Percentiles rank a stretch among this genome's conserved stretches.
Evolutionary conservation across 371 early-diverging fungal genomes (phyloP).

Genomic region (Mucor velutinosus): DNA sequence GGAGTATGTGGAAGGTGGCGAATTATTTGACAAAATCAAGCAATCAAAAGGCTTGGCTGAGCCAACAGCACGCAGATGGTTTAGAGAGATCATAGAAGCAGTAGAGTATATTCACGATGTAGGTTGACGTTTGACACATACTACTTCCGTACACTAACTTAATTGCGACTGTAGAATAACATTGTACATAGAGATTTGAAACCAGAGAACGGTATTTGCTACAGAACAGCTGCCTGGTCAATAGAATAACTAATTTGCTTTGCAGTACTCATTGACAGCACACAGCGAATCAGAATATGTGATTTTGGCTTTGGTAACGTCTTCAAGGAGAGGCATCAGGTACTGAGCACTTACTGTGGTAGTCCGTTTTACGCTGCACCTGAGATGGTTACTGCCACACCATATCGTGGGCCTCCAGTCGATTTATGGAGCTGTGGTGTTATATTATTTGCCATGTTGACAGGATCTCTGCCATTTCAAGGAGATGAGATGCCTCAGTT

Average conservation of each 20-base stretch:
- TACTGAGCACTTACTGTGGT: constrained; percentile 93
- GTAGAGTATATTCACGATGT: constrained; percentile 91
- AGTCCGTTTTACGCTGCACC: constrained; percentile 93
- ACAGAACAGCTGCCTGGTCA: not conserved
- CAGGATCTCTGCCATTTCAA: constrained; percentile 82
- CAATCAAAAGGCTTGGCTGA: constrained; percentile 86
- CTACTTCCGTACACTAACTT: not conserved
- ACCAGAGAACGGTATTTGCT: constrained; percentile 72
- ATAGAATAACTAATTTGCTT: not conserved
- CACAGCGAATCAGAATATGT: constrained; percentile 74
- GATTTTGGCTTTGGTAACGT: constrained; percentile 93
- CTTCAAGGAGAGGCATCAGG: constrained; percentile 78
- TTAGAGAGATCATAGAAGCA: constrained; percentile 94
- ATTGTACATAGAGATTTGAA: constrained; percentile 91
- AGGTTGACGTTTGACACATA: not conserved
- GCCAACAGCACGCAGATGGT: constrained; percentile 83
- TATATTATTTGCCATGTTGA: constrained; percentile 72
- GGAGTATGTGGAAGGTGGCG: constrained; percentile 96
- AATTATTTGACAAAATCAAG: constrained; percentile 94
- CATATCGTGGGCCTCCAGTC: constrained; percentile 75
- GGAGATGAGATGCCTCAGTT: constrained; percentile 76
- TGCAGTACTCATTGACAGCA: constrained; percentile 56
- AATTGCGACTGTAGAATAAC: constrained; percentile 48
- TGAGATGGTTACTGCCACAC: constrained; percentile 76
- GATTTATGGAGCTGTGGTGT: constrained; percentile 86